Percentiles rank a stretch among this genome's conserved stretches.
Conservation (phyloP, 2,329 filamentous ascomycete genomes). For the Pezizomycotina sp. region DNA sequence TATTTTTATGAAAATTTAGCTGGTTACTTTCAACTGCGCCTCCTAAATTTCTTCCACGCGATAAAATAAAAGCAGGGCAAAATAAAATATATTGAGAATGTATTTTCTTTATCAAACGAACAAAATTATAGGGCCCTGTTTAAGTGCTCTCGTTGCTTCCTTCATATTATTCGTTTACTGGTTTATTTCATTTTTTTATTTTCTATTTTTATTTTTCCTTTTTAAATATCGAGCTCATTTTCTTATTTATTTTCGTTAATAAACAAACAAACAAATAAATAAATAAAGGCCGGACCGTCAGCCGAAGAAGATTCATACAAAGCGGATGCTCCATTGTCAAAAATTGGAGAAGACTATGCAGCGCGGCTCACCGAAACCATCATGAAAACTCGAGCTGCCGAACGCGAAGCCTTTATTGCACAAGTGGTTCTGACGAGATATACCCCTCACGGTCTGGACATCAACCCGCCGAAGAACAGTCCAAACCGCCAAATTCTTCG, state of each 20-base stretch:
- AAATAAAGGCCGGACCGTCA: slow-evolving; percentile 53
- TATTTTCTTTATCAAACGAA: no score
- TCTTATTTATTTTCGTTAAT: background rate
- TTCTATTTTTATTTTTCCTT: no score
- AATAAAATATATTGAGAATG: no score
- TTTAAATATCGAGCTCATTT: no score
- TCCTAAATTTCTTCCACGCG: no score
- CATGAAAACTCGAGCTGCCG: slow-evolving; percentile 65
- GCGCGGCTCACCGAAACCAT: slow-evolving; percentile 72
- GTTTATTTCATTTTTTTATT: no score
- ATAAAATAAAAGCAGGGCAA: no score
- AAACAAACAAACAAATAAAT: slow-evolving; percentile 21
- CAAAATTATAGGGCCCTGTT: no score
- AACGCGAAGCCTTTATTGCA: slow-evolving; percentile 53
- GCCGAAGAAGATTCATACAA: slow-evolving; percentile 85
- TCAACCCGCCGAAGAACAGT: slow-evolving; percentile 80
- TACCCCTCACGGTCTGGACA: slow-evolving; percentile 82
- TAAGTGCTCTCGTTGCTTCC: no score
- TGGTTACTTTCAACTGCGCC: no score
- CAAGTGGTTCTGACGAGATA: slow-evolving; percentile 55
- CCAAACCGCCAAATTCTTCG: slow-evolving; percentile 73
- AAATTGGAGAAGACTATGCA: slow-evolving; percentile 65
- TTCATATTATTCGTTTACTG: no score
- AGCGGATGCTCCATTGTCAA: slow-evolving; percentile 67
- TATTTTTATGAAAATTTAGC: slow-evolving; percentile 1